Base-by-base conservation (phyloP, 768 basidiomycete species). In the Trametes cingulata region DNA sequence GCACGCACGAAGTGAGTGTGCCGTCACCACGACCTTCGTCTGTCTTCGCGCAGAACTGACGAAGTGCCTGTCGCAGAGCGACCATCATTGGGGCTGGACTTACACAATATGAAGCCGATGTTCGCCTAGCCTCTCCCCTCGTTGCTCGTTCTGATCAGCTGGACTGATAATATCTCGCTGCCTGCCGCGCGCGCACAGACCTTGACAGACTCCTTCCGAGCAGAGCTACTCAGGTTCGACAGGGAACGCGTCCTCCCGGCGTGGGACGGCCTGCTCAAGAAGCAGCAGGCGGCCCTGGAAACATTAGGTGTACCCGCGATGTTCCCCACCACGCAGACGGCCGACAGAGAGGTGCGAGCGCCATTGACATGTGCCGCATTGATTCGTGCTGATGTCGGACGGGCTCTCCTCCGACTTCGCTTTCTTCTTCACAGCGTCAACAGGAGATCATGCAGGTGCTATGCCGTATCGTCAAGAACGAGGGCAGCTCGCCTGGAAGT, bases 241-340 rank as follows among this genome's bases (percentile, higher is more conserved):
- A 66, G 66, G n/a, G 85, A 91, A 51, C 80, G 87, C 37, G 87
- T 79, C 10, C 71, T 93, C 6, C 77, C 84, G 2, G 87, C 89
- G 9, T 94, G 91, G 90, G 91, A 91, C 67, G 82, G 81, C 19
- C 77, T 93, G n/a, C 71, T 87, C 19, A 74, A 82, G 50, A 84
- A 82, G 65, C 92, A 94, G 70, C 91, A 94, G 72, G 68, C 75
- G 0, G 74, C 81, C 15, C 76, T 94, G 48, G 83, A 85, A 64
- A 70, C 77, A 29, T 74, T 87, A 45, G 76, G 79, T 40, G 82
- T 93, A 14, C 92, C 92, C 15, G 78, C 83, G 2, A 92, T 94
- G 87, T 89, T 82, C 68, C 72, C 76, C 13, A 85, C 87, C 2
- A 72, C 67, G 43, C 77, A 78, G 43, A 66, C 68, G 39, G 67